phyloP scores from a whole-genome alignment of 352 stramenopile genomes.

The Phytophthora pseudosyringae region DNA sequence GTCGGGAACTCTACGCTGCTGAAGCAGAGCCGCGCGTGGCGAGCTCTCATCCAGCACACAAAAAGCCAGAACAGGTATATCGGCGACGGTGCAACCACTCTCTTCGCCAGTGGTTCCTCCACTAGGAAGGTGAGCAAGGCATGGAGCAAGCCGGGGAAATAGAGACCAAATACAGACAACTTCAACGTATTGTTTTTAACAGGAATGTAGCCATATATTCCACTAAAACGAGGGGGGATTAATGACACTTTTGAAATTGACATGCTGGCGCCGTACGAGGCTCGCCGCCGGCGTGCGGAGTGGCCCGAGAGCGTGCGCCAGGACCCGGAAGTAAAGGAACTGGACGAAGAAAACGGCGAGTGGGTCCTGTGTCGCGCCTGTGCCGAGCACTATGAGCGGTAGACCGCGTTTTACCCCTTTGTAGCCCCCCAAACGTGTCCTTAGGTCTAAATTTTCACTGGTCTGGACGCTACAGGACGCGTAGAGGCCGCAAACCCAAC shows the following conservation, averaged over 20 bases:
- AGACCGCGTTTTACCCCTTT: conserved; percentile 2
- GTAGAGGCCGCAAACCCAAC: conserved; percentile 62
- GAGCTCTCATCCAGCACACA: conserved; percentile 66
- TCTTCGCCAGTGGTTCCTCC: conserved; percentile 14
- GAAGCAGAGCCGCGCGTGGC: conserved; percentile 72
- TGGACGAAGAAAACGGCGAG: conserved; percentile 65
- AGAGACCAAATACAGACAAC: conserved; percentile 18
- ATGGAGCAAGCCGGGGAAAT: conserved; percentile 1
- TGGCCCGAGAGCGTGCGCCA: conserved; percentile 61
- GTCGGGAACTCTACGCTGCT: conserved; percentile 79
- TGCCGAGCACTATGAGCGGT: conserved; percentile 62
- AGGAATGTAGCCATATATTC: conserved; percentile 5
- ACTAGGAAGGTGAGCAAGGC: conserved; percentile 20
- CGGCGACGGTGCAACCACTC: conserved; percentile 29
- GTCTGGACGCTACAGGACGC: conserved; percentile 40
- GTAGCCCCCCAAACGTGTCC: not conserved
- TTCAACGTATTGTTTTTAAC: conserved; percentile 21
- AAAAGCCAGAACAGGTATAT: conserved; percentile 64
- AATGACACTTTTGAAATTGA: conserved; percentile 8
- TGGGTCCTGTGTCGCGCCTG: conserved; percentile 76
- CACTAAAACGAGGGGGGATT: conserved; percentile 13
- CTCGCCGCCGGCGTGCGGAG: conserved; percentile 51
- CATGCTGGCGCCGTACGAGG: conserved; percentile 44
- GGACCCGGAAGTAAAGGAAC: conserved; percentile 57
- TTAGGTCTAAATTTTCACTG: not conserved